A percentile compares a stretch with the other conserved stretches of the same genome.
Evolutionary conservation across 1,139 yeast species (phyloP).

Genomic region (Zygoascus sp.): DNA sequence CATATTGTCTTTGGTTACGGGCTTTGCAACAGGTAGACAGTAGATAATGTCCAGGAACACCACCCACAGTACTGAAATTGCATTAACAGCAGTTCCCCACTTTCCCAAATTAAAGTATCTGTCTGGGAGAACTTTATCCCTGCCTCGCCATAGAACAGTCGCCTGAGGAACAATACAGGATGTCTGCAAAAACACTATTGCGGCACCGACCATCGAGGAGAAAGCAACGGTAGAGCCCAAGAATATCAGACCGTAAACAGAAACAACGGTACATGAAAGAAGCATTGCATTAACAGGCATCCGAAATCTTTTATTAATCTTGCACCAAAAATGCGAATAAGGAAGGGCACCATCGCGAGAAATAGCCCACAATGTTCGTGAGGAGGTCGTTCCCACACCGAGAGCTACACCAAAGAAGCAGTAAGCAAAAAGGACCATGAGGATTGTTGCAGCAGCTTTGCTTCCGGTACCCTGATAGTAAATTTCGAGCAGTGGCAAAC

Average conservation of each 20-base stretch:
- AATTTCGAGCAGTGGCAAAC: constrained; percentile 56
- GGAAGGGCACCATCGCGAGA: constrained; percentile 14
- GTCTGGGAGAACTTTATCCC: constrained; percentile 9
- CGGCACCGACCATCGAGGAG: constrained; percentile 12
- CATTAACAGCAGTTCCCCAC: constrained; percentile 53
- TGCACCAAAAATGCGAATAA: constrained; percentile 37
- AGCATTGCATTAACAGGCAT: constrained; percentile 12
- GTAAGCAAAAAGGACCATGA: constrained; percentile 52
- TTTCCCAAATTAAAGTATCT: constrained; percentile 53
- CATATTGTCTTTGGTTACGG: constrained; percentile 60
- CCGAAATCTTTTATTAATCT: constrained; percentile 5
- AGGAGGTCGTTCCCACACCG: constrained; percentile 8
- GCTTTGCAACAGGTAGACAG: constrained; percentile 71
- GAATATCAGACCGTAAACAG: constrained; percentile 11
- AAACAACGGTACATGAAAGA: constrained; percentile 4
- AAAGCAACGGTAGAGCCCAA: constrained; percentile 13
- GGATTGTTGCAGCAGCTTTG: constrained; percentile 50
- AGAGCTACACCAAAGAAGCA: constrained; percentile 62
- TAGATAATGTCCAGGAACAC: constrained; percentile 55
- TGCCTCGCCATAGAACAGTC: constrained; percentile 7
- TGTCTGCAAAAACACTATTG: constrained; percentile 9
- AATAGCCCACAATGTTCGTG: constrained; percentile 13
- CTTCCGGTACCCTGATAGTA: constrained; percentile 52
- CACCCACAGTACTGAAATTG: constrained; percentile 61
- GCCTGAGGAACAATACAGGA: constrained; percentile 10